Conservation (phyloP, 139 green algal species). For the Asterochloris erici region DNA sequence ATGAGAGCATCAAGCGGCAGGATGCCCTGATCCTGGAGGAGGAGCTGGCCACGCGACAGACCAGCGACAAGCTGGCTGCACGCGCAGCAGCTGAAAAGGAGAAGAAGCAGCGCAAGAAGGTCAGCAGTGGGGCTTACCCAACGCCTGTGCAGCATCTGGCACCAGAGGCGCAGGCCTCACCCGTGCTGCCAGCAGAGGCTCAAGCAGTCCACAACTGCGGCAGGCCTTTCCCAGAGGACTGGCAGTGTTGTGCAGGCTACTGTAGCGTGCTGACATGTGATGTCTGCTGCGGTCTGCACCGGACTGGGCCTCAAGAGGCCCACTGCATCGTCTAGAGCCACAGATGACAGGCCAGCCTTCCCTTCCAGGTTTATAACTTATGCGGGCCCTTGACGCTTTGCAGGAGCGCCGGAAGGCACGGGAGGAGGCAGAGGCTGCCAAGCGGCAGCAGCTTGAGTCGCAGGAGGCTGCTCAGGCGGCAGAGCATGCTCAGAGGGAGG, state of each 20-base stretch:
- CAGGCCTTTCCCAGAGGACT: neutral
- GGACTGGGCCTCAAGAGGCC: neutral
- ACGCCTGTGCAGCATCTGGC: neutral
- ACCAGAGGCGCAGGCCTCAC: neutral
- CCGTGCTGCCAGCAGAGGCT: neutral
- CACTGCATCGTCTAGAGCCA: no score
- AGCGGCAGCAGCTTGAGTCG: constrained; percentile 6
- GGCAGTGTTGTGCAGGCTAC: neutral
- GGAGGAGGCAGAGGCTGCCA: constrained; percentile 22
- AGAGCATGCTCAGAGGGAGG: neutral
- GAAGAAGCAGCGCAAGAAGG: constrained; percentile 77
- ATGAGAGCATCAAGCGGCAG: constrained; percentile 82
- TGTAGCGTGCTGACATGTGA: neutral
- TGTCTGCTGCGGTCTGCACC: neutral
- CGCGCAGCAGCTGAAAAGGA: constrained; percentile 25
- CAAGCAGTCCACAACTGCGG: neutral
- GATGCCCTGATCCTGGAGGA: constrained; percentile 93
- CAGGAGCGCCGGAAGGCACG: constrained; percentile 15
- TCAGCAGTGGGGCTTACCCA: neutral
- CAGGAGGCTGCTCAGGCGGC: constrained; percentile 1
- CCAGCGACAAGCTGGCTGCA: constrained; percentile 50
- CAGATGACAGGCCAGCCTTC: no score
- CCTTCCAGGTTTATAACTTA: no score
- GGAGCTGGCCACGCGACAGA: constrained; percentile 56
- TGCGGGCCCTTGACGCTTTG: neutral